Conservation (phyloP, 2,329 filamentous ascomycete species). For the Fusarium miscanthi region DNA sequence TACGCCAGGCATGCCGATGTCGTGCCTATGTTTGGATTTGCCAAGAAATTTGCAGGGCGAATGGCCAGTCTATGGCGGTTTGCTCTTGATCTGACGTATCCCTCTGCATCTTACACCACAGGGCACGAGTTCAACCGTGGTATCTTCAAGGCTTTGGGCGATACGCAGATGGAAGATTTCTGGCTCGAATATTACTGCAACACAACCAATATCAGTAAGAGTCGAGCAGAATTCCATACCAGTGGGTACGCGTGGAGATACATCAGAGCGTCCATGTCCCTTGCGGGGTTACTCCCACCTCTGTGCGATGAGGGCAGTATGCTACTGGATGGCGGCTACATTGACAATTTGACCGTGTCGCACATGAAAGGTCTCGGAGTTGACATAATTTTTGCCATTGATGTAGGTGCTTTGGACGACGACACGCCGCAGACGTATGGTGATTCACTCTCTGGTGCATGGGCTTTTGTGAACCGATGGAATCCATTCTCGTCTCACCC, state of each 20-base stretch:
- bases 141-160: slow-evolving; percentile 98
- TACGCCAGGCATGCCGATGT: slow-evolving; percentile 97
- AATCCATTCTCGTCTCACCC: slow-evolving; percentile 90
- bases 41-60: slow-evolving; percentile 97
- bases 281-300: slow-evolving; percentile 91
- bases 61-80: slow-evolving; percentile 99
- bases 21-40: slow-evolving; percentile 94
- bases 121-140: slow-evolving; percentile 99
- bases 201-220: slow-evolving; percentile 98
- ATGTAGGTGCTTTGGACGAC: slow-evolving; percentile 93
- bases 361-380: slow-evolving; percentile 97
- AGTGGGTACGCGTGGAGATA: slow-evolving; percentile 98
- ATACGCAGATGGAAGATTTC: slow-evolving; percentile 98
- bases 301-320: slow-evolving; percentile 97
- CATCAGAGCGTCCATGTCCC: slow-evolving; percentile 94
- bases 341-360: slow-evolving; percentile 95
- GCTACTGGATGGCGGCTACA: slow-evolving; percentile 95
- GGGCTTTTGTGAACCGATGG: slow-evolving; percentile 96
- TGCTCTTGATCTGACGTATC: slow-evolving; percentile 93
- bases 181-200: slow-evolving; percentile 99
- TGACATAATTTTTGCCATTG: slow-evolving; percentile 93
- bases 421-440: slow-evolving; percentile 92
- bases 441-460: slow-evolving; percentile 92
- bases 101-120: slow-evolving; percentile 95
- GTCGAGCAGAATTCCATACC: slow-evolving; percentile 90